Evolutionary conservation across 495 filamentous ascomycete genomes (phyloP).

Genomic region (Lepraria neglecta): DNA sequence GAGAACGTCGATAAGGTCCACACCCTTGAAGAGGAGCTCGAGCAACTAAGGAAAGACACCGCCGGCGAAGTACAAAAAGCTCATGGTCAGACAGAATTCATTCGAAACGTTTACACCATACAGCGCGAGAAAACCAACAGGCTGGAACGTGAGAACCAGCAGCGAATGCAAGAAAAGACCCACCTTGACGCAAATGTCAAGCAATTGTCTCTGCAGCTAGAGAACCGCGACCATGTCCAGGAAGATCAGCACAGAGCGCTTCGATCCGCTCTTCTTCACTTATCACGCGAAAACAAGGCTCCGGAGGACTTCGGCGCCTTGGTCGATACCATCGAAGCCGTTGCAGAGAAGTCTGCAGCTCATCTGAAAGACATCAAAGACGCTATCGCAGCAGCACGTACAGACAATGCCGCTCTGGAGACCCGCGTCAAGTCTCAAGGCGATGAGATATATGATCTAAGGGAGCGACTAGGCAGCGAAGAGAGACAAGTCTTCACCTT

Average conservation of each 20-base stretch:
- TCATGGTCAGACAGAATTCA: slow-evolving; percentile 47
- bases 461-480: slow-evolving; percentile 42
- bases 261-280: slow-evolving; percentile 52
- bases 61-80: slow-evolving; percentile 52
- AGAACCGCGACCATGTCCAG: slow-evolving; percentile 46
- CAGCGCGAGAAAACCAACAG: slow-evolving; percentile 48
- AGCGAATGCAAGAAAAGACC: slow-evolving; percentile 46
- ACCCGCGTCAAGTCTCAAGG: slow-evolving; percentile 42
- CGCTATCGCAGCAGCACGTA: slow-evolving; percentile 19
- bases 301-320: slow-evolving; percentile 55
- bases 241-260: slow-evolving; percentile 50
- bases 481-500: slow-evolving; percentile 38
- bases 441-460: slow-evolving; percentile 35
- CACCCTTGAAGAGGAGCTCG: slow-evolving; percentile 64
- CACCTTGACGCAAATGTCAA: slow-evolving; percentile 42
- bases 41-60: slow-evolving; percentile 50
- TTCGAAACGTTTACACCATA: slow-evolving; percentile 50
- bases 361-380: slow-evolving; percentile 24
- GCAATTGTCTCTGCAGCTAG: slow-evolving; percentile 42
- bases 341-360: slow-evolving; percentile 39
- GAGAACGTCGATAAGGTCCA: slow-evolving; percentile 70
- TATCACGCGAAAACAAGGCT: slow-evolving; percentile 50
- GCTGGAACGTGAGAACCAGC: slow-evolving; percentile 49
- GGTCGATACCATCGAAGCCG: slow-evolving; percentile 56
- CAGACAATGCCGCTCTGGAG: slow-evolving; percentile 45